Percentiles rank a stretch among this genome's conserved stretches.
Evolutionary conservation across 805 yeast genomes (phyloP).

Genomic region (baker's yeast (Saccharomyces cerevisiae)): DNA sequence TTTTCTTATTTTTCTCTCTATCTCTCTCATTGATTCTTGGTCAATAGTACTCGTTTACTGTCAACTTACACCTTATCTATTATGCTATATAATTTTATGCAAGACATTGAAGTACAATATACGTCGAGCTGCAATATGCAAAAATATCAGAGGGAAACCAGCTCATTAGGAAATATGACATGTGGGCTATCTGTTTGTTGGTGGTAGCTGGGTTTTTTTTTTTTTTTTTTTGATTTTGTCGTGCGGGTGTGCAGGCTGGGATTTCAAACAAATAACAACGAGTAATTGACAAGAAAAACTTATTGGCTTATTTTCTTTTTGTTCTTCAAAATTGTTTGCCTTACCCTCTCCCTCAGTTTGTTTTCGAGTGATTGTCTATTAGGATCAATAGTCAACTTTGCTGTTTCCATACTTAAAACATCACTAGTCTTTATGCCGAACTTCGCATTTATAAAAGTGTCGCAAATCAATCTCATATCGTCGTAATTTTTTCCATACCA

Average conservation of each 20-base stretch:
- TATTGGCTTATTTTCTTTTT: conserved; percentile 2
- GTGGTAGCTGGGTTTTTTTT: too few species aligned
- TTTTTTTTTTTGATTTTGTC: too few species aligned
- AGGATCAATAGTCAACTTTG: conserved; percentile 13
- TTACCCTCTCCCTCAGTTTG: conserved; percentile 20
- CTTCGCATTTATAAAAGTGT: conserved; percentile 16
- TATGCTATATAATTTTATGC: not conserved
- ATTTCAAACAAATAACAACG: too few species aligned
- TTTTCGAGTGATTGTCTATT: conserved; percentile 22
- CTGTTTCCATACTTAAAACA: not conserved
- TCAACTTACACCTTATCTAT: not conserved
- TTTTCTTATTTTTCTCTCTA: conserved; percentile 47
- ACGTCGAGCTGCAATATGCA: not conserved
- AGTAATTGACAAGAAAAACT: not conserved
- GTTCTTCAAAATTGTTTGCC: conserved; percentile 11
- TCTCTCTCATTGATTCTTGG: too few species aligned
- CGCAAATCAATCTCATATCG: conserved; percentile 19
- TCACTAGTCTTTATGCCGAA: conserved; percentile 4
- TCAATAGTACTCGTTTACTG: conserved; percentile 66
- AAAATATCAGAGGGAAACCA: not conserved
- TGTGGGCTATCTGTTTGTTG: not conserved
- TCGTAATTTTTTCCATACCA: conserved; percentile 14
- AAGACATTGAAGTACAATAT: not conserved
- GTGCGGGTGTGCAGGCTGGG: not conserved
- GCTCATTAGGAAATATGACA: not conserved